These are phyloP conservation scores for Ceratocystis harringtonii DNA, from an alignment of 2,329 filamentous ascomycete species.

Conservation along the genomic window DNA sequence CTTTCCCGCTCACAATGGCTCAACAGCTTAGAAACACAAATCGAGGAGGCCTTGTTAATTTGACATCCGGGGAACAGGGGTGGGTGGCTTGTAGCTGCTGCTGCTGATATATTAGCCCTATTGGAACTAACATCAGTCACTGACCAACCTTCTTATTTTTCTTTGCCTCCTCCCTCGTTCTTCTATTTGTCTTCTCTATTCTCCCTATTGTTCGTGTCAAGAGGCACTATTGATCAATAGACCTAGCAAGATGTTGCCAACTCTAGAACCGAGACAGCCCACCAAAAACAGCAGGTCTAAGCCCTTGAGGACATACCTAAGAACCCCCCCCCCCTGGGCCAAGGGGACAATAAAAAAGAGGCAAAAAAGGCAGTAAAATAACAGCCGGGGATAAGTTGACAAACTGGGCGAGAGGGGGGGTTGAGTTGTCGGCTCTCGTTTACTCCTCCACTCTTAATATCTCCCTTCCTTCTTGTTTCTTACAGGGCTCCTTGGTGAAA, in stretches of 20 bases:
- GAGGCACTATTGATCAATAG: neutral
- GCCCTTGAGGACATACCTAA: neutral
- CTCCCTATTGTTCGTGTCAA: neutral
- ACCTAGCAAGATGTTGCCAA: neutral
- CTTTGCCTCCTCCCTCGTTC: neutral
- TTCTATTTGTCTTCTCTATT: neutral
- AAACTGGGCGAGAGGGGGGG: neutral
- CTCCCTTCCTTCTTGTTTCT: neutral
- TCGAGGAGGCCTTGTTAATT: neutral
- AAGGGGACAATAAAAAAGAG: neutral
- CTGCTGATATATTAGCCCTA: neutral
- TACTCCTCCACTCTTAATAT: neutral
- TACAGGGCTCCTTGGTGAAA: neutral
- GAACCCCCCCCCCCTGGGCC: neutral
- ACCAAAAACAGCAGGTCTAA: neutral
- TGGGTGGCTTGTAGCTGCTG: neutral
- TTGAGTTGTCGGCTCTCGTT: slow-evolving; percentile 2
- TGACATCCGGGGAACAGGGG: neutral
- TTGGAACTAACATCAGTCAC: neutral
- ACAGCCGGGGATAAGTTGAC: neutral
- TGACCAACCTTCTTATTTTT: neutral
- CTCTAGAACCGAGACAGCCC: neutral
- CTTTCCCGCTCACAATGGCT: neutral
- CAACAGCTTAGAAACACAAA: neutral
- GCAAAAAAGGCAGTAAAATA: neutral